Conservation (phyloP, 2,329 filamentous ascomycete genomes). For the Pseudocercospora cruenta region DNA sequence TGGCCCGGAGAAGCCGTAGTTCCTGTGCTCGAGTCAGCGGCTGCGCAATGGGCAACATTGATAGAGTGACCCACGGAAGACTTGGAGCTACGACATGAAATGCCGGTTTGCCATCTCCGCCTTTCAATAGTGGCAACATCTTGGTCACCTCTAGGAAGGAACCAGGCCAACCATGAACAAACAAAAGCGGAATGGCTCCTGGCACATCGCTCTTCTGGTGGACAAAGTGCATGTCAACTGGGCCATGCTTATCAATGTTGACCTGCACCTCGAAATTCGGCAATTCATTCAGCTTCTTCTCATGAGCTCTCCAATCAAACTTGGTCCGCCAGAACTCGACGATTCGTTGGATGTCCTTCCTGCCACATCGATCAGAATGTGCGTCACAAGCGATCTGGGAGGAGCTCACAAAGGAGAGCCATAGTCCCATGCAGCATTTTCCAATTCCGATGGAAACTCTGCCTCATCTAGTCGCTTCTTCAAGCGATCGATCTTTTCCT, state of each 20-base stretch:
- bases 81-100: conserved; percentile 70
- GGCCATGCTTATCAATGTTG: conserved; percentile 60
- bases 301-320: conserved; percentile 66
- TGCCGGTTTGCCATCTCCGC: conserved; percentile 46
- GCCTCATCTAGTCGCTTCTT: conserved; percentile 19
- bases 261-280: conserved; percentile 62
- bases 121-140: conserved; percentile 55
- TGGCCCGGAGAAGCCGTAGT: conserved; percentile 68
- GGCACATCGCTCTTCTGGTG: conserved; percentile 57
- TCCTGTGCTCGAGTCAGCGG: conserved; percentile 31
- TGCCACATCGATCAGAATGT: background rate
- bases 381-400: background rate
- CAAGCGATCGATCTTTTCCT: conserved; percentile 22
- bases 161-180: conserved; percentile 70
- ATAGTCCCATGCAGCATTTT: conserved; percentile 55
- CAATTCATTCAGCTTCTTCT: conserved; percentile 62
- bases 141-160: conserved; percentile 69
- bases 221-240: conserved; percentile 66
- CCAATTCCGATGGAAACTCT: conserved; percentile 19
- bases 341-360: conserved; percentile 61
- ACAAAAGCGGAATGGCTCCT: conserved; percentile 66
- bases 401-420: conserved; percentile 57
- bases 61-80: conserved; percentile 48
- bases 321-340: conserved; percentile 58
- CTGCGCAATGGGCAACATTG: background rate